Base-by-base conservation (phyloP, 371 early-diverging fungal genomes). In the Circinella minor region DNA sequence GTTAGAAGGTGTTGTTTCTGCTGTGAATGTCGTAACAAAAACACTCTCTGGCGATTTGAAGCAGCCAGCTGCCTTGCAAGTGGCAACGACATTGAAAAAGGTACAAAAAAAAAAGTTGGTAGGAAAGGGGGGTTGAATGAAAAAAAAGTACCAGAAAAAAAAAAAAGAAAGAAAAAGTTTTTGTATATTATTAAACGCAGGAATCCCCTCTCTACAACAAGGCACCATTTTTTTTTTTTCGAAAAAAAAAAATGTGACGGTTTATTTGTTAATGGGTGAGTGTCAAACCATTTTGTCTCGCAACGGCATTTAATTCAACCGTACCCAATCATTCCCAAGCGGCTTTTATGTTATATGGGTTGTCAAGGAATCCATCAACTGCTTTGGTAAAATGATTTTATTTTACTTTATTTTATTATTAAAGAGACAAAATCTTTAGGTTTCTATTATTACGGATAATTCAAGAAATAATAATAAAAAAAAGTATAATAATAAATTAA, bases 21-120 rank as follows among this genome's bases (percentile, higher is more conserved):
- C 15, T 37, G 55, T 11, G 55, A 46, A 38, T 54, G 15, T 39
- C 62, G 63, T 17, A 47, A 6, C 14, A 55, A 38, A 34, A 57
- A 34, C 27, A 46, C 43, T 27, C 47, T 55, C 59, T 39, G 36
- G n/a, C 17, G 36, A 61, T 18, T 67, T 60, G 60, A 43, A 37
- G 67, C 55, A 18, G 60, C 60, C 67, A 49, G 36, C 36, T 47
- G 67, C 49, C 67, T 67, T 67, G 67, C 61, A 60, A 57, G 67
- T 67, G 55, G 55, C 47, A 59, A 47, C 46, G 54, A 67, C 67
- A 63, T 63, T 51, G 8, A 17, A 17, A n/a, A 17, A n/a, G 14
- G 63, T 18, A 38, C 9, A 63, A 7, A n/a, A 48, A 36, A 17
- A 17, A 43, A 27, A 27, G 27, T 27, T 27, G 27, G 2, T 2